Percentiles rank a stretch among this genome's conserved stretches.
These are phyloP conservation scores for Calonectria leucothoes DNA, from an alignment of 2,329 filamentous ascomycete genomes.

Conservation along the genomic window DNA sequence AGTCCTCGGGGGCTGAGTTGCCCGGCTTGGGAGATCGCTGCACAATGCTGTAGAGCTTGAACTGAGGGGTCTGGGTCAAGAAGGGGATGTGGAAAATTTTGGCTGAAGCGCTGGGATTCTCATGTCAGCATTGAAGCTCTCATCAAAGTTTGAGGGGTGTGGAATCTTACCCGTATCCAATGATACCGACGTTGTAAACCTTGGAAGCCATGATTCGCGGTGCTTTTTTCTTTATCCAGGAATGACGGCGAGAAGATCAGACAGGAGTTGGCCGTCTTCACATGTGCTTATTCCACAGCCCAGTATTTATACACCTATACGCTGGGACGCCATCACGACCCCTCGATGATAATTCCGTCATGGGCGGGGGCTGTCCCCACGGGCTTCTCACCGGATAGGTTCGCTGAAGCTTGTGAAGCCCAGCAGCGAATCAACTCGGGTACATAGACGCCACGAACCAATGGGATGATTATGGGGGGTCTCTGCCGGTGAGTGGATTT, in stretches of 20 bases:
- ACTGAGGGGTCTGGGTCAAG: conserved; percentile 70
- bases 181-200: conserved; percentile 61
- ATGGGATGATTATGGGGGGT: conserved; percentile 18
- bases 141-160: conserved; percentile 18
- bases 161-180: conserved; percentile 61
- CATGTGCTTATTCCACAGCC: neutral
- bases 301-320: conserved; percentile 18
- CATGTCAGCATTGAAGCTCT: conserved; percentile 29
- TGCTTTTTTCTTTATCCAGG: neutral
- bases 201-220: conserved; percentile 47
- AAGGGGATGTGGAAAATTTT: conserved; percentile 90
- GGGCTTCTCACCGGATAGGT: conserved; percentile 31
- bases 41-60: conserved; percentile 80
- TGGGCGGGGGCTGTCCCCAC: conserved; percentile 35
- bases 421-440: conserved; percentile 13
- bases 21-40: conserved; percentile 75
- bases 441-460: conserved; percentile 28
- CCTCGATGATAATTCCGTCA: conserved; percentile 36
- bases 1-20: conserved; percentile 76
- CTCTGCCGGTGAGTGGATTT: conserved; percentile 33
- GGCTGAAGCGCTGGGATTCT: conserved; percentile 64
- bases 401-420: conserved; percentile 7
- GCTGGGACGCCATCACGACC: conserved; percentile 10
- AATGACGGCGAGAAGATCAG: neutral
- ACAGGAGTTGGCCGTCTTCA: neutral